phyloP scores from a whole-genome alignment of 2,329 filamentous ascomycete species.

The Botryotinia narcissicola region DNA sequence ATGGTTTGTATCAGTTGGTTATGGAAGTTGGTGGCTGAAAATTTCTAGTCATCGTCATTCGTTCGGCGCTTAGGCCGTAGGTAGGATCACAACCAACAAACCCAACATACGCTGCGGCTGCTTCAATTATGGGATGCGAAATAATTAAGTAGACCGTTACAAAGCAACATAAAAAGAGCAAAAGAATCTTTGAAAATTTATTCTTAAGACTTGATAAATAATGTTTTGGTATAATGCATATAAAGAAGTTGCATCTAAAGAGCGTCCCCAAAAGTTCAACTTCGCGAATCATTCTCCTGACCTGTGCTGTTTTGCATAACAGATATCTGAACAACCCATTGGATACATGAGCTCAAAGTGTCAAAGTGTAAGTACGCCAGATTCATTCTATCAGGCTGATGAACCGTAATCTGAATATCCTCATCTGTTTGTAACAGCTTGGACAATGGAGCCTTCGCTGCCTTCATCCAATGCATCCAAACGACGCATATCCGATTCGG shows the following conservation, averaged over 20 bases:
- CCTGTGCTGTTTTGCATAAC: neutral
- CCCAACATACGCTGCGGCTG: neutral
- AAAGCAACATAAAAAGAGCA: too few relatives aligned
- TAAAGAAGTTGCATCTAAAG: neutral
- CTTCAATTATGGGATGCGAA: neutral
- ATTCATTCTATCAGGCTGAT: neutral
- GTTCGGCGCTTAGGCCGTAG: neutral
- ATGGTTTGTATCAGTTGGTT: neutral
- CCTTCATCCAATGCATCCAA: constrained; percentile 53
- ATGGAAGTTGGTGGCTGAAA: neutral
- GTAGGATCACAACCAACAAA: neutral
- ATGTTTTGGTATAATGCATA: neutral
- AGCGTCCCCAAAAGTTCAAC: neutral
- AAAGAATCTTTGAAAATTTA: neutral
- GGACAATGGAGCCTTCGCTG: constrained; percentile 41
- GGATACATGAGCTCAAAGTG: neutral
- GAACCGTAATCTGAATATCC: neutral
- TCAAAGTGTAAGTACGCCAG: too few relatives aligned
- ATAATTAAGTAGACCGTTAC: neutral
- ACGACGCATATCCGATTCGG: constrained; percentile 53
- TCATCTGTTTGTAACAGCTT: constrained; percentile 32
- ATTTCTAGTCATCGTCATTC: neutral
- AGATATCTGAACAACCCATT: neutral
- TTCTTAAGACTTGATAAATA: neutral
- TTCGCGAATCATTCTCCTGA: too few relatives aligned